These are phyloP conservation scores for Solanum ahanhuiri DNA, from an alignment of 257 asterid genomes.

Conservation along the genomic window DNA sequence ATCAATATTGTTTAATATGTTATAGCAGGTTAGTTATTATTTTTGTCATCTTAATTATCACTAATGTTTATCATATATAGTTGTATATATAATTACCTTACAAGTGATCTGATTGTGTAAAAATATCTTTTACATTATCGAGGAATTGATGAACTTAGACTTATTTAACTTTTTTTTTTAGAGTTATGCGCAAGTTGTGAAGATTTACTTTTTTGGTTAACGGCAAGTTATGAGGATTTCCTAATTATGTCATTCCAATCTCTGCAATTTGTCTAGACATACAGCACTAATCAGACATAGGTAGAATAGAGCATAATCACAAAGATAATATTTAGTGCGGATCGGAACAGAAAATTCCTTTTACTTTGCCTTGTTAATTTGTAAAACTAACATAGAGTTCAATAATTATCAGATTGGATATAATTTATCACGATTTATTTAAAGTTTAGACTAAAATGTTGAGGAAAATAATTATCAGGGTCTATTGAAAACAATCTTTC, in stretches of 20 bases:
- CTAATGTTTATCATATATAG: neutral
- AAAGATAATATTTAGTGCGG: neutral
- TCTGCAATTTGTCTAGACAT: neutral
- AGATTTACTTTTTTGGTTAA: neutral
- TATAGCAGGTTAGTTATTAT: neutral
- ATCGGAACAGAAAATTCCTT: neutral
- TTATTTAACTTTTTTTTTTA: neutral
- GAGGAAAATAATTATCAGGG: neutral
- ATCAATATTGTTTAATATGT: neutral
- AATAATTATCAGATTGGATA: neutral
- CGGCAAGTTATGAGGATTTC: neutral
- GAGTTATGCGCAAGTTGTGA: neutral
- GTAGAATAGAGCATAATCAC: neutral
- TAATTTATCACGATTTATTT: neutral
- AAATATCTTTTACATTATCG: neutral
- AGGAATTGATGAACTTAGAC: neutral
- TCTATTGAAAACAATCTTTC: neutral
- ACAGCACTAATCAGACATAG: neutral
- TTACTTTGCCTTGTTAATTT: neutral
- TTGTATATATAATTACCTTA: neutral
- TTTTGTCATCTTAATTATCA: neutral
- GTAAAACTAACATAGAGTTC: neutral
- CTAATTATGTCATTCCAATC: neutral
- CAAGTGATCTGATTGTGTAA: neutral
- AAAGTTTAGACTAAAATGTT: neutral